Evolutionary conservation across 495 filamentous ascomycete genomes (phyloP), one percentile per base, ranked within the genome.

Genomic region (Aspergillus egyptiacus): DNA sequence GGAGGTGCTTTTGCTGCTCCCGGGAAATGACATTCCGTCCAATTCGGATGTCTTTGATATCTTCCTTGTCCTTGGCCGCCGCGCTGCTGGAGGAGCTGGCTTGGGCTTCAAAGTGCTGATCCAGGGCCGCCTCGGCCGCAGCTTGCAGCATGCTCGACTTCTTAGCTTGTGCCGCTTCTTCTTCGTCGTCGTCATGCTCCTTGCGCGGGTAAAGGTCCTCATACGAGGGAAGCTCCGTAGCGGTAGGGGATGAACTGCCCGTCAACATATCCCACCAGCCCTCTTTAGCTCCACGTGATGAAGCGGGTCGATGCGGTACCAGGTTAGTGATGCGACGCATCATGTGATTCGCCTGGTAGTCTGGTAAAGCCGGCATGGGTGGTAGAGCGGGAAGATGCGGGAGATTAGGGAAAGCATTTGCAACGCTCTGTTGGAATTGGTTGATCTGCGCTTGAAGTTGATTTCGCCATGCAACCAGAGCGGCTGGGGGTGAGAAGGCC

Each of bases 401-500:
- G 23, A 89, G 71, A 39, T 83, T 83, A 19, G 84, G 84, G 62
- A 87, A 78, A 19, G 80, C 84, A 54, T 82, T 71, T 19, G 82
- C 71, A 45, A 86, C 78, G 13, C 74, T 79, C 53, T 89, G 82
- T 55, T 91, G 89, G 52, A 90, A 74, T 30, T 89, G 83, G 43
- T 91, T 85, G 56, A 93, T 78, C 57, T 93, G 89, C 3, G 79
- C 75, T 33, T 82, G 78, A 14, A 95, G 67, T 42, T 89, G 84
- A 43, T 91, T 85, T 48, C 84, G 79, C 75, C 87, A 83, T 19
- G 85, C 86, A 23, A 81, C 71, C 64, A 88, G 77, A 20, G 83
- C 75, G 14, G 84, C 78, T 2, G 78, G 73, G 17, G 83, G 77
- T 10, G 78, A 73, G 36, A 77, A 74, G 19, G 64, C 58, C 22